A percentile compares a stretch with the other conserved stretches of the same genome.
Evolutionary conservation across 345 rosid species (phyloP).

Genomic region (Brassica nigra): DNA sequence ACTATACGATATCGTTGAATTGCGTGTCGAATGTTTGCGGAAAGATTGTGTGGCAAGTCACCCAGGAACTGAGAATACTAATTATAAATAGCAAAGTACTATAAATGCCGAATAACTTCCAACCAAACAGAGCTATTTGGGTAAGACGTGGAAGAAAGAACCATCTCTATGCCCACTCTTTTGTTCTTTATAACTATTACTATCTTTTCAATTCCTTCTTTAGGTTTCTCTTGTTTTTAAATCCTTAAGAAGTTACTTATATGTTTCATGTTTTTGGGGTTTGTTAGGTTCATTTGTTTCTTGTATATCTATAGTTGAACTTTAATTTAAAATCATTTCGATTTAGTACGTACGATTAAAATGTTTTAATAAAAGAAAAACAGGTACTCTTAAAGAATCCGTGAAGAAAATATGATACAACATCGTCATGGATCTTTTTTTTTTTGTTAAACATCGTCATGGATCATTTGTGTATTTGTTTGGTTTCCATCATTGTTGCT

Average conservation of each 20-base stretch:
- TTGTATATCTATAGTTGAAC: neutral
- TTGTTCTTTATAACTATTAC: neutral
- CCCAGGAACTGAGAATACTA: neutral
- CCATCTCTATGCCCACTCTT: neutral
- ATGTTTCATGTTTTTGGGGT: too few relatives aligned
- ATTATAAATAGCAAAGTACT: neutral
- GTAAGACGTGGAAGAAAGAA: slow-evolving; percentile 9
- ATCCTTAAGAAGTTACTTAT: neutral
- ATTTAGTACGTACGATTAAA: neutral
- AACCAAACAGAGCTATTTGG: slow-evolving; percentile 11
- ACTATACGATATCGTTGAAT: neutral
- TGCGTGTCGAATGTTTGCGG: slow-evolving; percentile 18
- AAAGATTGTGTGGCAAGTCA: slow-evolving; percentile 28
- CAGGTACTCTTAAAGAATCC: neutral
- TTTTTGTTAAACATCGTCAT: too few relatives aligned
- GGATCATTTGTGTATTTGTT: neutral
- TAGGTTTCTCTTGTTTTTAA: neutral
- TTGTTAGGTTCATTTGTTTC: neutral
- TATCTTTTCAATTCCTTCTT: neutral
- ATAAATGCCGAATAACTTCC: slow-evolving; percentile 13
- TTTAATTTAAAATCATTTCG: neutral
- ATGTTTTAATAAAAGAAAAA: neutral
- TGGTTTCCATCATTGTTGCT: slow-evolving; percentile 4
- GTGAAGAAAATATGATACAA: neutral
- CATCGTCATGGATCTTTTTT: neutral